Percentiles rank a stretch among this genome's conserved stretches.
Evolutionary conservation across 257 asterid species (phyloP).

Genomic region (Rehmannia glutinosa): DNA sequence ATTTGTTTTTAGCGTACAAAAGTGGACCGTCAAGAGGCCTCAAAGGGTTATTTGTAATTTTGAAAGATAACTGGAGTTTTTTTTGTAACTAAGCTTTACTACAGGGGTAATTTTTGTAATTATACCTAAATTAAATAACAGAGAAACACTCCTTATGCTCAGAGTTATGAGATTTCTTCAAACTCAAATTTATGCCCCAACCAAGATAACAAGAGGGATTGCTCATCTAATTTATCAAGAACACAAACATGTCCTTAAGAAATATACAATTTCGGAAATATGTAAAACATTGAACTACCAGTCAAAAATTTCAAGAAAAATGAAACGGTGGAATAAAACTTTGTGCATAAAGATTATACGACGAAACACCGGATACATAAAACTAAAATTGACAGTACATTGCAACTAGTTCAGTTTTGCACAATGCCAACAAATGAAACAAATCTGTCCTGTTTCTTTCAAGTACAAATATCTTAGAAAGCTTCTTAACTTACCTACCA

Average conservation of each 20-base stretch:
- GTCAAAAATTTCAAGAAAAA: neutral
- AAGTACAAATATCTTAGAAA: conserved; percentile 10
- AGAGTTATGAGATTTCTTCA: no score
- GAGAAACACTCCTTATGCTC: no score
- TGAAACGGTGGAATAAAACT: neutral
- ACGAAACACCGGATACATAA: neutral
- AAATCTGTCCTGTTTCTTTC: conserved; percentile 18
- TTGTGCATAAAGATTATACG: conserved; percentile 6
- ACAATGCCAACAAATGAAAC: conserved; percentile 26
- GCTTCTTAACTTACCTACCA: conserved; percentile 13
- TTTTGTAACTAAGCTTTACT: neutral
- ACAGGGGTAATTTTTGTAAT: neutral
- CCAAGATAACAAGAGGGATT: neutral
- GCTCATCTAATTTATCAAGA: neutral
- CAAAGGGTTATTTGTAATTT: neutral
- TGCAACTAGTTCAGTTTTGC: conserved; percentile 19
- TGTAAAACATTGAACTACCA: neutral
- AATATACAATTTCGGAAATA: neutral
- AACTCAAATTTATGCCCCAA: neutral
- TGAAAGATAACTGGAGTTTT: neutral
- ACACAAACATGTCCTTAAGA: neutral
- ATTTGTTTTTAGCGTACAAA: no score
- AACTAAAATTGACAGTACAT: conserved; percentile 8
- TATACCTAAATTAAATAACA: no score
- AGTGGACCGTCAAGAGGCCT: no score